Evolutionary conservation across 192 early-diverging fungal species (phyloP).

Genomic region (Spinellus fusiger): DNA sequence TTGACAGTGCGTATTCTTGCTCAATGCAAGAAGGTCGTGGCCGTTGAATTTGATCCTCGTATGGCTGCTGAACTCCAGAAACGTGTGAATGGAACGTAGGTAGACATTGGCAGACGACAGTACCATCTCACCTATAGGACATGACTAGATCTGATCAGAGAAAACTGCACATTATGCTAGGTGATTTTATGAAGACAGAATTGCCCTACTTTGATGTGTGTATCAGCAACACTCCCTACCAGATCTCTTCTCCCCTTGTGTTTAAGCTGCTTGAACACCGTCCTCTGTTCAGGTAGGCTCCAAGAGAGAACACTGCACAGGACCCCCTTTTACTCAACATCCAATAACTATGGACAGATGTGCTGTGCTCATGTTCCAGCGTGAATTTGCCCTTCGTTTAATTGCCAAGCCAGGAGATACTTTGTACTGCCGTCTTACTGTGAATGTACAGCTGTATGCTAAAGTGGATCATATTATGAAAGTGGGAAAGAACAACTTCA

Average conservation of each 20-base stretch:
- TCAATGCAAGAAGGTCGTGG: constrained; percentile 88
- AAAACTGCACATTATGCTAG: constrained; percentile 90
- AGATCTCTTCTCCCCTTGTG: constrained; percentile 91
- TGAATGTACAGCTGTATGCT: constrained; percentile 90
- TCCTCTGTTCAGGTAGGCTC: constrained; percentile 64
- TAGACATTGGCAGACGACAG: background rate
- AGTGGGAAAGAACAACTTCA: constrained; percentile 96
- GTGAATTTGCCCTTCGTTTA: constrained; percentile 94
- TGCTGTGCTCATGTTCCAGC: constrained; percentile 98
- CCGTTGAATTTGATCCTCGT: constrained; percentile 95
- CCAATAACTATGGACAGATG: too few relatives aligned
- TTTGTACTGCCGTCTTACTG: constrained; percentile 86
- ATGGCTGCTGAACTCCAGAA: constrained; percentile 95
- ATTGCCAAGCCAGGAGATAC: constrained; percentile 91
- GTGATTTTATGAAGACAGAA: constrained; percentile 96
- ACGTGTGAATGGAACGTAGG: constrained; percentile 91
- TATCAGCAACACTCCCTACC: constrained; percentile 97
- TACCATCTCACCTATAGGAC: too few relatives aligned
- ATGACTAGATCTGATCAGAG: constrained; percentile 72
- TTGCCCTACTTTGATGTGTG: constrained; percentile 98
- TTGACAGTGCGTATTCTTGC: constrained; percentile 91
- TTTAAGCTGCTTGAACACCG: constrained; percentile 96
- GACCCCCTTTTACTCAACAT: constrained; percentile 9
- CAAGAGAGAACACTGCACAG: background rate
- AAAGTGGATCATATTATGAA: constrained; percentile 98